phyloP scores from a whole-genome alignment of 2,329 filamentous ascomycete species.

The Colletotrichum navitas region DNA sequence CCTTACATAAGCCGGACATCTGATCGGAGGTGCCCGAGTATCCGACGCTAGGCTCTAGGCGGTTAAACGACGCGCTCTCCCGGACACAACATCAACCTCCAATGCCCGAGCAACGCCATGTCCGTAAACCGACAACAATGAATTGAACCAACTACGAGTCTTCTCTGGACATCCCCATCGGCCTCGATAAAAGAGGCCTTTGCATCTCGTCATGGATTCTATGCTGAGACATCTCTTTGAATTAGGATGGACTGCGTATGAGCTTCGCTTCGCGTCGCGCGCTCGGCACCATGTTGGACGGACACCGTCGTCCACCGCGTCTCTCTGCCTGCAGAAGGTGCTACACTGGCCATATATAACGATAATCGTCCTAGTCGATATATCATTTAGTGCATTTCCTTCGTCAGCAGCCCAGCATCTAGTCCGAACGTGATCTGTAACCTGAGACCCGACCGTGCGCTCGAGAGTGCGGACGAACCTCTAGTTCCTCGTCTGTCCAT shows the following conservation, averaged over 20 bases:
- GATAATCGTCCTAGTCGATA: background rate
- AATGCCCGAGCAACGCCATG: constrained; percentile 26
- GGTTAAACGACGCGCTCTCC: background rate
- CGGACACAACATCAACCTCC: constrained; percentile 35
- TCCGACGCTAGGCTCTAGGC: constrained; percentile 20
- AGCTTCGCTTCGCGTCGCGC: constrained; percentile 12
- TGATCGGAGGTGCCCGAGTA: constrained; percentile 13
- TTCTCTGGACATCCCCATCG: constrained; percentile 42
- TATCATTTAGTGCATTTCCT: background rate
- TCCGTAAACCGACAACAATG: constrained; percentile 6
- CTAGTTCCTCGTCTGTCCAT: constrained; percentile 16
- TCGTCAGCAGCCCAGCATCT: constrained; percentile 7
- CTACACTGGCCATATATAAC: constrained; percentile 24
- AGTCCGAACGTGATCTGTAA: constrained; percentile 28
- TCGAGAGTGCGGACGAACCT: constrained; percentile 31
- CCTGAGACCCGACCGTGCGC: constrained; percentile 26
- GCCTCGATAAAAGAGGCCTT: constrained; percentile 3
- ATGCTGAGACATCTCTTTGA: constrained; percentile 17
- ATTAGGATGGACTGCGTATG: constrained; percentile 1
- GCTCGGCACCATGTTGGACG: background rate
- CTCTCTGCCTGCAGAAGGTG: constrained; percentile 1
- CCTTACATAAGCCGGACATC: constrained; percentile 13
- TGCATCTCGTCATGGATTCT: constrained; percentile 12
- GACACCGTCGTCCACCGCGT: background rate
- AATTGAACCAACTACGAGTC: constrained; percentile 10